phyloP scores from a whole-genome alignment of 2,329 filamentous ascomycete species.

The Epichloe bromicola region DNA sequence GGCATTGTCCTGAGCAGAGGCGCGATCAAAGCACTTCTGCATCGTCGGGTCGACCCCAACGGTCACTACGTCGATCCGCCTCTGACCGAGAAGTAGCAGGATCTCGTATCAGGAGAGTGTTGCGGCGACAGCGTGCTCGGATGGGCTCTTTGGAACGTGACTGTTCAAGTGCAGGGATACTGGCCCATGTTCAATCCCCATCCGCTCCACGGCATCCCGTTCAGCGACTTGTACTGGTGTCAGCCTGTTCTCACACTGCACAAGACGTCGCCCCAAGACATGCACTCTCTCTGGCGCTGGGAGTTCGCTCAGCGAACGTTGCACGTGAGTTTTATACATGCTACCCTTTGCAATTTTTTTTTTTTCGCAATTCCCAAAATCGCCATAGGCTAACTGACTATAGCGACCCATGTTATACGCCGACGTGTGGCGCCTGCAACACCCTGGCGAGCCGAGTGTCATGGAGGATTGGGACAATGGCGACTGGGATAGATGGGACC shows the following conservation, averaged over 20 bases:
- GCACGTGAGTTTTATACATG: slow-evolving; percentile 16
- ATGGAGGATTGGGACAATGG: slow-evolving; percentile 20
- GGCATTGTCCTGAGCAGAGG: slow-evolving; percentile 41
- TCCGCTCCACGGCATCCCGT: slow-evolving; percentile 38
- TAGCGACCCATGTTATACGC: slow-evolving; percentile 24
- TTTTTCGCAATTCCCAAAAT: not conserved
- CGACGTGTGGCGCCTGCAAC: slow-evolving; percentile 25
- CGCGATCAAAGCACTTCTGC: slow-evolving; percentile 32
- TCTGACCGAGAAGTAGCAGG: slow-evolving; percentile 33
- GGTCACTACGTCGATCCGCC: slow-evolving; percentile 28
- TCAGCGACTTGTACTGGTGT: slow-evolving; percentile 38
- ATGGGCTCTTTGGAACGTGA: slow-evolving; percentile 31
- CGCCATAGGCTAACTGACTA: slow-evolving; percentile 6
- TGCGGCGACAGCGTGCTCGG: slow-evolving; percentile 41
- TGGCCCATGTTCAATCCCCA: slow-evolving; percentile 46
- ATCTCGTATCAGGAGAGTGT: slow-evolving; percentile 29
- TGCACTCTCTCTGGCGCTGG: slow-evolving; percentile 38
- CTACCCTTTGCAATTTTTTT: no score
- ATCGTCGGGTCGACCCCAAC: slow-evolving; percentile 19
- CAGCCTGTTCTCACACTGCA: slow-evolving; percentile 44
- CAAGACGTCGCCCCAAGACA: slow-evolving; percentile 39
- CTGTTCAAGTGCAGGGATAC: slow-evolving; percentile 28
- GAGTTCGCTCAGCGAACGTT: slow-evolving; percentile 36
- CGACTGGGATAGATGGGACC: slow-evolving; percentile 17
- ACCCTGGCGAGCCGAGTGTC: slow-evolving; percentile 14